phyloP scores from a whole-genome alignment of 106 monocot genomes.

The Allium fistulosum region DNA sequence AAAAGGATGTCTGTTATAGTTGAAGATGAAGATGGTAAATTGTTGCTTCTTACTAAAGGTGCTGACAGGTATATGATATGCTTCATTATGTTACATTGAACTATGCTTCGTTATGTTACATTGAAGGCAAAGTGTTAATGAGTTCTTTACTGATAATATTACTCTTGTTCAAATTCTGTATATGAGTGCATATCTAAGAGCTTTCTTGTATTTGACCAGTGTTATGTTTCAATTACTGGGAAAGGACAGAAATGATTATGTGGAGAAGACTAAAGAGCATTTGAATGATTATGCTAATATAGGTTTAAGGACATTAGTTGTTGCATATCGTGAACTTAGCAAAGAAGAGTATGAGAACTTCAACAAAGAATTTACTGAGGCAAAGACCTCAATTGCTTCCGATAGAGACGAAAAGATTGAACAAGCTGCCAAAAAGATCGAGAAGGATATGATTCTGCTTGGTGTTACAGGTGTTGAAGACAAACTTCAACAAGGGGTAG shows the following conservation, averaged over 20 bases:
- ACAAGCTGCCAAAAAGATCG: slow-evolving; percentile 56
- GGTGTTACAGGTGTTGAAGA: slow-evolving; percentile 97
- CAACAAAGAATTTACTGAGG: slow-evolving; percentile 44
- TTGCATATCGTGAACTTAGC: slow-evolving; percentile 83
- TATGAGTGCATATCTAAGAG: not conserved
- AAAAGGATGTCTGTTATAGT: slow-evolving; percentile 94
- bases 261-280: slow-evolving; percentile 62
- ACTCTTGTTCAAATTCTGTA: no score
- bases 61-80: slow-evolving; percentile 60
- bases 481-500: slow-evolving; percentile 91
- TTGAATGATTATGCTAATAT: slow-evolving; percentile 82
- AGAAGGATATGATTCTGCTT: slow-evolving; percentile 78
- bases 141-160: no score
- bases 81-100: not conserved
- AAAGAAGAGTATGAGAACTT: slow-evolving; percentile 63
- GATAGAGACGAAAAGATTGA: slow-evolving; percentile 90
- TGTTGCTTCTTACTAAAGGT: slow-evolving; percentile 78
- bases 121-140: no score
- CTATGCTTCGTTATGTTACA: no score
- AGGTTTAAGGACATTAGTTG: slow-evolving; percentile 85
- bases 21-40: slow-evolving; percentile 51
- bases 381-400: slow-evolving; percentile 67
- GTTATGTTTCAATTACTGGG: slow-evolving; percentile 86
- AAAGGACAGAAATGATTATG: slow-evolving; percentile 42
- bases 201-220: slow-evolving; percentile 29